Percentiles rank a stretch among this genome's conserved stretches.
Evolutionary conservation across 1,139 yeast genomes (phyloP).

Genomic region (Chernovozyma aurita): DNA sequence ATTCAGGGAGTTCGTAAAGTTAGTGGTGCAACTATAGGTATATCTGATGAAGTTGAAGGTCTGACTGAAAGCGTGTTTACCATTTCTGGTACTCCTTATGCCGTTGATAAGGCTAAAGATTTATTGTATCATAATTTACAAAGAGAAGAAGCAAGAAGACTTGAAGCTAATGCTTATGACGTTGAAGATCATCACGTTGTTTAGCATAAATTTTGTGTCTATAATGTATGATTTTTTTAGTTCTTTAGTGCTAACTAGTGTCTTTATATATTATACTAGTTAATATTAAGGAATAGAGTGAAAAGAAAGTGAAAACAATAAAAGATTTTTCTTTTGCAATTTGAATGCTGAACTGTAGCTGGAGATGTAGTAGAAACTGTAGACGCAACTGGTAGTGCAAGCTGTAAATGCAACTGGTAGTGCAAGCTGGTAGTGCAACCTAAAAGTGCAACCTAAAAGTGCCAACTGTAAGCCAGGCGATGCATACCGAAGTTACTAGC

Average conservation of each 20-base stretch:
- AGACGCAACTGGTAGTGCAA: too few relatives aligned
- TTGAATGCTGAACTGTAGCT: too few relatives aligned
- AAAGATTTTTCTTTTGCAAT: too few relatives aligned
- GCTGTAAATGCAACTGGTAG: too few relatives aligned
- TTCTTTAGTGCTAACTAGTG: neutral
- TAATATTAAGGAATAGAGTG: neutral
- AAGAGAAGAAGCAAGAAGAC: slow-evolving; percentile 70
- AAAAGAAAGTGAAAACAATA: neutral
- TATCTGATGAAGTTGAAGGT: slow-evolving; percentile 67
- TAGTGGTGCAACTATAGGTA: slow-evolving; percentile 77
- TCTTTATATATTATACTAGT: neutral
- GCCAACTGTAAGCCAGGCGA: too few relatives aligned
- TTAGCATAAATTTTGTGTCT: neutral
- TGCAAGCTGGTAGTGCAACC: too few relatives aligned
- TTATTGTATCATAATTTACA: slow-evolving; percentile 73
- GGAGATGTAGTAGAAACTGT: too few relatives aligned
- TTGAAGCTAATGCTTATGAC: slow-evolving; percentile 14
- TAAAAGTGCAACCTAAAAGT: too few relatives aligned
- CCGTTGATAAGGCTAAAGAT: slow-evolving; percentile 66
- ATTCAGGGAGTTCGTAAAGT: slow-evolving; percentile 81
- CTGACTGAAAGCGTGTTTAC: slow-evolving; percentile 68
- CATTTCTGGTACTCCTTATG: slow-evolving; percentile 58
- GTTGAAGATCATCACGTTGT: neutral
- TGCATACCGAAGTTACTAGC: too few relatives aligned
- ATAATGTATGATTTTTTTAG: neutral